These are phyloP conservation scores for Prunus kanzakura DNA, from an alignment of 306 rosid species.

Conservation along the genomic window DNA sequence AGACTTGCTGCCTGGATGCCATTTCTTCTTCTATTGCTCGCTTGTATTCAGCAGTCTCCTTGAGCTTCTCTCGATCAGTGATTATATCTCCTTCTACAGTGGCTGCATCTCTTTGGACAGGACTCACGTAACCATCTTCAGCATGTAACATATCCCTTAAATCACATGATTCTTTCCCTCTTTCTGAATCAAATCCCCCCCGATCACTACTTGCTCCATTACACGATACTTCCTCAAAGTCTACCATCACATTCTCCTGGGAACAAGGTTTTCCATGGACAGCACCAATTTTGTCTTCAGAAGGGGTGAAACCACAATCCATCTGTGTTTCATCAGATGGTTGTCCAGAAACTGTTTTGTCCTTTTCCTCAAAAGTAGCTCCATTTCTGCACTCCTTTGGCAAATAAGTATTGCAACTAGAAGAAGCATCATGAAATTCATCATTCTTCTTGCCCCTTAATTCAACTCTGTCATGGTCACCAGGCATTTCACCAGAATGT, in stretches of 20 bases:
- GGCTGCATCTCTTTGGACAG: constrained; percentile 37
- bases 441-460: constrained; percentile 15
- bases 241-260: constrained; percentile 15
- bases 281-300: constrained; percentile 13
- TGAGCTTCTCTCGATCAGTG: constrained; percentile 69
- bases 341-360: constrained; percentile 4
- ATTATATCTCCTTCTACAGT: constrained; percentile 40
- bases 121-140: constrained; percentile 22
- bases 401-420: constrained; percentile 6
- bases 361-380: constrained; percentile 5
- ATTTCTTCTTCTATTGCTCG: constrained; percentile 78
- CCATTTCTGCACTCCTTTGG: background rate
- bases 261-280: constrained; percentile 7
- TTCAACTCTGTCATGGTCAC: constrained; percentile 18
- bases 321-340: constrained; percentile 6
- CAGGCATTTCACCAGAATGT: constrained; percentile 5
- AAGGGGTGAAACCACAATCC: constrained; percentile 9
- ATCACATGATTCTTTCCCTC: constrained; percentile 14
- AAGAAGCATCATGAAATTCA: constrained; percentile 7
- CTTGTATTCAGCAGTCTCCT: constrained; percentile 86
- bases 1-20: constrained; percentile 77
- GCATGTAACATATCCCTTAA: constrained; percentile 14
- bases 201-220: background rate
- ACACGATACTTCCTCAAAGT: constrained; percentile 12
- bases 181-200: background rate